Conservation (phyloP, 257 asterid species). For the Anisodus tanguticus region DNA sequence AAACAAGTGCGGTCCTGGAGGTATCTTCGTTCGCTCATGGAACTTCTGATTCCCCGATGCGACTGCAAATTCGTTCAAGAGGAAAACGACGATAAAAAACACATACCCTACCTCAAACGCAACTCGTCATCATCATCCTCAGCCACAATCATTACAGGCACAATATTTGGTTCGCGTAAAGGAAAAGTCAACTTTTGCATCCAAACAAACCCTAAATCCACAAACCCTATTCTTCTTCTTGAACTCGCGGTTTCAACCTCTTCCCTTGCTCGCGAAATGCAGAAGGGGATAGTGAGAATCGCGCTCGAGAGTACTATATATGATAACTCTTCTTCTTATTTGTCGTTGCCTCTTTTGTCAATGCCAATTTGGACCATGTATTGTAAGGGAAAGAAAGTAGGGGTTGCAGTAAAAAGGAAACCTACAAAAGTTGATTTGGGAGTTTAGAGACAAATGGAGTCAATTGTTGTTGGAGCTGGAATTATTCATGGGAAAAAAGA, state of each 20-base stretch:
- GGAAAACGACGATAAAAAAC: slow-evolving; percentile 32
- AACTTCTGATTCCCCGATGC: slow-evolving; percentile 62
- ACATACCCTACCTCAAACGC: slow-evolving; percentile 4
- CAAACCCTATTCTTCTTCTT: slow-evolving; percentile 51
- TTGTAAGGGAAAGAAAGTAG: slow-evolving; percentile 58
- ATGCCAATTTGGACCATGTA: slow-evolving; percentile 62
- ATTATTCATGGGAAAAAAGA: slow-evolving; percentile 34
- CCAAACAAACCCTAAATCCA: slow-evolving; percentile 54
- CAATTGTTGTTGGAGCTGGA: slow-evolving; percentile 60
- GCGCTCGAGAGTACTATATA: slow-evolving; percentile 44
- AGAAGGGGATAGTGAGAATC: slow-evolving; percentile 52
- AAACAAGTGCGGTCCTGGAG: slow-evolving; percentile 73
- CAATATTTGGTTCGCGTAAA: slow-evolving; percentile 50
- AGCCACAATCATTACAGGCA: slow-evolving; percentile 44
- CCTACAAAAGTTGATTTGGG: slow-evolving; percentile 45
- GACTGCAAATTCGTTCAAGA: slow-evolving; percentile 51
- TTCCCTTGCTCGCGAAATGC: slow-evolving; percentile 65
- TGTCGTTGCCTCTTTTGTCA: slow-evolving; percentile 37
- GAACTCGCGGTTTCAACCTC: slow-evolving; percentile 61
- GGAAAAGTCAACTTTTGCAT: slow-evolving; percentile 65
- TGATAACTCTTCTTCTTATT: background rate
- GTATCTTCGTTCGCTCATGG: slow-evolving; percentile 56
- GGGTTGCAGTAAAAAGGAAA: slow-evolving; percentile 50
- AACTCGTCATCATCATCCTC: background rate
- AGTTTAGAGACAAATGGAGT: slow-evolving; percentile 45